Conservation (phyloP, 495 filamentous ascomycete species). For the Penicillium silybi region DNA sequence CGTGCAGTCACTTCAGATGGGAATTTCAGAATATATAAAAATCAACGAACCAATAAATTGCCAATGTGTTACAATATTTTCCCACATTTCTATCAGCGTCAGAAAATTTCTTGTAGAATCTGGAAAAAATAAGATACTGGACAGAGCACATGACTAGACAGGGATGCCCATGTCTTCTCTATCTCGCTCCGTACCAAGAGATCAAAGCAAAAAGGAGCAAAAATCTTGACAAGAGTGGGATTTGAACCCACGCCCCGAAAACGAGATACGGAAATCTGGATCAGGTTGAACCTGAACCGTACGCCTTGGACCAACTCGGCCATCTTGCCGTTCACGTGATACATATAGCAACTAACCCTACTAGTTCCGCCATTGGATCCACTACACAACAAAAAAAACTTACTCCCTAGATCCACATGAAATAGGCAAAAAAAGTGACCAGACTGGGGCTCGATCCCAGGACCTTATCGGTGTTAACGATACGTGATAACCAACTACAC, state of each 20-base stretch:
- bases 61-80: too few species aligned
- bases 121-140: too few species aligned
- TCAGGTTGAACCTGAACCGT: conserved; percentile 32
- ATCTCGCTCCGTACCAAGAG: too few species aligned
- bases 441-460: not conserved
- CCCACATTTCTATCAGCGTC: too few species aligned
- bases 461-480: not conserved
- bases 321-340: conserved; percentile 25
- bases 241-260: too few species aligned
- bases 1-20: too few species aligned
- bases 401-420: not conserved
- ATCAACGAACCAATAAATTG: too few species aligned
- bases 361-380: not conserved
- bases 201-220: too few species aligned
- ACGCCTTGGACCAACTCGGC: conserved; percentile 38
- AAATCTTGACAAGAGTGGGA: conserved; percentile 32
- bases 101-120: too few species aligned
- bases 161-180: too few species aligned
- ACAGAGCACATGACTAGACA: too few species aligned
- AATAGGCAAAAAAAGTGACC: not conserved
- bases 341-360: not conserved
- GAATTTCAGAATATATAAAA: too few species aligned
- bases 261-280: conserved; percentile 24
- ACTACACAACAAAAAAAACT: not conserved
- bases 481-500: not conserved